Conservation (phyloP, 345 rosid genomes). For the Eucalyptus lansdowneana region DNA sequence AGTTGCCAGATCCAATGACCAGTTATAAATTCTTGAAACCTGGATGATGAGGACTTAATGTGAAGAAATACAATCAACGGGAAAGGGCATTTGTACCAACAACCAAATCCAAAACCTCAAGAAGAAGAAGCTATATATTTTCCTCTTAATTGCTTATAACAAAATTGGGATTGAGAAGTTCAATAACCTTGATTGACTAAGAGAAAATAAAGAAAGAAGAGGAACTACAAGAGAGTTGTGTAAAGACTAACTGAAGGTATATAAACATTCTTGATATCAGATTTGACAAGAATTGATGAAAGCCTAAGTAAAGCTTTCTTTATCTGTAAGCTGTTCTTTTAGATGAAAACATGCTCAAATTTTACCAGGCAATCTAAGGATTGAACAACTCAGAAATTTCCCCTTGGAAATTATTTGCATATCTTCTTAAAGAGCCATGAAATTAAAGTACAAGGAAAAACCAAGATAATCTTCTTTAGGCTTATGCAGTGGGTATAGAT, state of each 20-base stretch:
- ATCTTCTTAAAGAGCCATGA: neutral
- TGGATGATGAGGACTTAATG: neutral
- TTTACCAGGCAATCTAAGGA: neutral
- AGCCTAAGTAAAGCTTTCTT: neutral
- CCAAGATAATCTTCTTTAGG: neutral
- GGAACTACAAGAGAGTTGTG: neutral
- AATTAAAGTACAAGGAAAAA: neutral
- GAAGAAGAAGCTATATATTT: neutral
- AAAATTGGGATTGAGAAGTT: neutral
- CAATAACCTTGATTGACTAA: neutral
- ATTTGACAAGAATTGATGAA: neutral
- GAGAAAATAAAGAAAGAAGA: neutral
- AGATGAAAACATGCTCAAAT: neutral
- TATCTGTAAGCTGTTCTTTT: neutral
- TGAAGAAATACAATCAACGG: neutral
- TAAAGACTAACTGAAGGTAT: neutral
- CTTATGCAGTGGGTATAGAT: neutral
- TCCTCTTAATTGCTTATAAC: neutral
- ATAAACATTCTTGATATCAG: neutral
- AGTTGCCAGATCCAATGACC: neutral
- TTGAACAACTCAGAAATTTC: neutral
- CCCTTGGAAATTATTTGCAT: neutral
- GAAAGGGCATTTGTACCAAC: neutral
- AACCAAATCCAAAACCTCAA: neutral
- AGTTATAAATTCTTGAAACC: neutral